These are phyloP conservation scores for Clitopilus hobsonii DNA, from an alignment of 768 basidiomycete species.

Conservation along the genomic window DNA sequence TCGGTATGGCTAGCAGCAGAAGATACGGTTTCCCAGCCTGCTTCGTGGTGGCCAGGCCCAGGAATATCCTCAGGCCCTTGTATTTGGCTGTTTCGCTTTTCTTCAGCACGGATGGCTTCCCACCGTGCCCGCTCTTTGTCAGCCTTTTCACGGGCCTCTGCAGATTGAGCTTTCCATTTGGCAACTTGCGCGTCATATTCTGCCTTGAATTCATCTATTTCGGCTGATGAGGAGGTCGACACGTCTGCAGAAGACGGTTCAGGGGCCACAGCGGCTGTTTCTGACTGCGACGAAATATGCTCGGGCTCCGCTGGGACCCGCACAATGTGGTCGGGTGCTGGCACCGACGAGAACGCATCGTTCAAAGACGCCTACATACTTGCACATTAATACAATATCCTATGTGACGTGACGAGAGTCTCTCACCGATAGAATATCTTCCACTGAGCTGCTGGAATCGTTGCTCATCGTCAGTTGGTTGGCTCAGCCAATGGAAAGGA, in stretches of 20 bases:
- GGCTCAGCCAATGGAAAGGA: neutral
- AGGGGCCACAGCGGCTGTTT: constrained; percentile 3
- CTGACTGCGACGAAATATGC: neutral
- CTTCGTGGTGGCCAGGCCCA: constrained; percentile 13
- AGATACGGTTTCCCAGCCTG: constrained; percentile 35
- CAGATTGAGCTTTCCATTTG: constrained; percentile 69
- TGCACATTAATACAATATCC: no score
- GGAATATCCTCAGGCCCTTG: constrained; percentile 2
- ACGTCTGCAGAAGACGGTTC: constrained; percentile 3
- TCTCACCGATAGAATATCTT: neutral
- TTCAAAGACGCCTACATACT: constrained; percentile 19
- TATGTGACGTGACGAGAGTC: no score
- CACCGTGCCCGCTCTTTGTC: constrained; percentile 69
- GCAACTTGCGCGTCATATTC: constrained; percentile 67
- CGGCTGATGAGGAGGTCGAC: constrained; percentile 12
- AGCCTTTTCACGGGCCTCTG: constrained; percentile 68
- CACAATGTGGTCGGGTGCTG: constrained; percentile 20
- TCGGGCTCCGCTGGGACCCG: neutral
- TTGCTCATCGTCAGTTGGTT: neutral
- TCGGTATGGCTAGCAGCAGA: constrained; percentile 11
- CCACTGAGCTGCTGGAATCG: neutral
- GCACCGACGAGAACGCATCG: constrained; percentile 26
- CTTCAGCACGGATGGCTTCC: constrained; percentile 57
- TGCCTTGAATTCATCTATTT: constrained; percentile 48
- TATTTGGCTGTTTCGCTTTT: constrained; percentile 30